Conservation (phyloP, 345 rosid genomes). For the Raphanus sativus region DNA sequence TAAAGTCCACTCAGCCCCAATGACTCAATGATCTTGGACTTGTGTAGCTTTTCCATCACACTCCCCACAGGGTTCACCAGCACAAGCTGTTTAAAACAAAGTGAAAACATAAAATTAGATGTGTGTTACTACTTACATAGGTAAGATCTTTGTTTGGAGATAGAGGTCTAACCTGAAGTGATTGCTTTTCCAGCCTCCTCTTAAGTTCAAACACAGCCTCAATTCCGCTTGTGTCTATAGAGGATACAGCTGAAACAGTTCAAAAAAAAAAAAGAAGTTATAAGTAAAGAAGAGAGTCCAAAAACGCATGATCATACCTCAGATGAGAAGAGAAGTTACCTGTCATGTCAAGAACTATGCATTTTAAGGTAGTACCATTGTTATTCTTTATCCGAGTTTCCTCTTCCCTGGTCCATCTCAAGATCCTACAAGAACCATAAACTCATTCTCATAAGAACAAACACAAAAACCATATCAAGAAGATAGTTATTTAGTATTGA, state of each 20-base stretch:
- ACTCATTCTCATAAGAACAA: slow-evolving; percentile 3
- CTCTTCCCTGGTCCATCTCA: slow-evolving; percentile 88
- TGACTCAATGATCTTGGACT: slow-evolving; percentile 37
- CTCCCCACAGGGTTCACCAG: slow-evolving; percentile 43
- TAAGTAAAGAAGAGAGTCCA: slow-evolving; percentile 15
- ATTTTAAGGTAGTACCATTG: slow-evolving; percentile 52
- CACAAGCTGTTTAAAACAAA: slow-evolving; percentile 36
- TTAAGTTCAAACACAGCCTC: slow-evolving; percentile 64
- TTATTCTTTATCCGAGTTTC: slow-evolving; percentile 65
- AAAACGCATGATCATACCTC: slow-evolving; percentile 11
- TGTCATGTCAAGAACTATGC: slow-evolving; percentile 82
- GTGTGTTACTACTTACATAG: not conserved
- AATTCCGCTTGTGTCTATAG: slow-evolving; percentile 88
- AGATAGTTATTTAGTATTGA: not conserved
- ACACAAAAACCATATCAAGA: slow-evolving; percentile 1
- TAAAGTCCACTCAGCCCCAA: slow-evolving; percentile 41
- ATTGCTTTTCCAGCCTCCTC: slow-evolving; percentile 59
- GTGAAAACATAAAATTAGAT: not conserved
- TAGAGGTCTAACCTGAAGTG: slow-evolving; percentile 54
- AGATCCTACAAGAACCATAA: slow-evolving; percentile 50
- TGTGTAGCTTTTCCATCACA: slow-evolving; percentile 46
- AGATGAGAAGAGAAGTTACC: slow-evolving; percentile 43
- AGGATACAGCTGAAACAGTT: slow-evolving; percentile 69
- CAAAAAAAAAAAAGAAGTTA: not conserved
- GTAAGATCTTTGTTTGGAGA: slow-evolving; percentile 11